phyloP scores from a whole-genome alignment of 805 yeast genomes.

The Komagataella kurtzmanii region DNA sequence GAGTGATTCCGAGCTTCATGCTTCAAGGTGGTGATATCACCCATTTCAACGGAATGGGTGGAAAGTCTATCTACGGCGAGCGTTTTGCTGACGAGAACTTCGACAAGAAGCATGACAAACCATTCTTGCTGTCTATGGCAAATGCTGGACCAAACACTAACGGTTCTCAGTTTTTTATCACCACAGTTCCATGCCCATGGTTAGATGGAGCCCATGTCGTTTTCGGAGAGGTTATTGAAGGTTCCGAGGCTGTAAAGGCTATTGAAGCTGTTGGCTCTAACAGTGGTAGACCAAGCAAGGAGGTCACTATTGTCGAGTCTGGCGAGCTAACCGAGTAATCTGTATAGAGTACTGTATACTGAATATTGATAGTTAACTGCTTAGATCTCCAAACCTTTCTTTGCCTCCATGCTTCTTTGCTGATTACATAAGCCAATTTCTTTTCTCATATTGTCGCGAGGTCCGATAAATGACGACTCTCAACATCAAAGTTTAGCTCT shows the following conservation, averaged over 20 bases:
- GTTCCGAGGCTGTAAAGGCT: slow-evolving; percentile 25
- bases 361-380: not conserved
- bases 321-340: slow-evolving; percentile 11
- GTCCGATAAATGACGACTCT: not conserved
- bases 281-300: slow-evolving; percentile 10
- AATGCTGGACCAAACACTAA: slow-evolving; percentile 89
- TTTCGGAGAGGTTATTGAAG: slow-evolving; percentile 63
- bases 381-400: not conserved
- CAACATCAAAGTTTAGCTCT: not conserved
- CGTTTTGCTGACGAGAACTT: slow-evolving; percentile 55
- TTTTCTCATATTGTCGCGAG: not conserved
- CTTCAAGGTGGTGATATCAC: slow-evolving; percentile 92
- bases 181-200: slow-evolving; percentile 70
- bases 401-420: not conserved
- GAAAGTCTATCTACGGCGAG: slow-evolving; percentile 72
- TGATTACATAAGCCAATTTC: not conserved
- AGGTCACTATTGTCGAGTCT: slow-evolving; percentile 9
- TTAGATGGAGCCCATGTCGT: slow-evolving; percentile 72
- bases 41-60: slow-evolving; percentile 85
- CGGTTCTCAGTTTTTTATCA: slow-evolving; percentile 84
- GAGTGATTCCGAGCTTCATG: slow-evolving; percentile 95
- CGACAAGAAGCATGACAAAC: slow-evolving; percentile 56
- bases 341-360: not conserved
- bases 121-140: slow-evolving; percentile 85
- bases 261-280: slow-evolving; percentile 13